Evolutionary conservation across 805 yeast species (phyloP), one percentile per base, ranked within the genome.

Genomic region (Candida odintsovae): DNA sequence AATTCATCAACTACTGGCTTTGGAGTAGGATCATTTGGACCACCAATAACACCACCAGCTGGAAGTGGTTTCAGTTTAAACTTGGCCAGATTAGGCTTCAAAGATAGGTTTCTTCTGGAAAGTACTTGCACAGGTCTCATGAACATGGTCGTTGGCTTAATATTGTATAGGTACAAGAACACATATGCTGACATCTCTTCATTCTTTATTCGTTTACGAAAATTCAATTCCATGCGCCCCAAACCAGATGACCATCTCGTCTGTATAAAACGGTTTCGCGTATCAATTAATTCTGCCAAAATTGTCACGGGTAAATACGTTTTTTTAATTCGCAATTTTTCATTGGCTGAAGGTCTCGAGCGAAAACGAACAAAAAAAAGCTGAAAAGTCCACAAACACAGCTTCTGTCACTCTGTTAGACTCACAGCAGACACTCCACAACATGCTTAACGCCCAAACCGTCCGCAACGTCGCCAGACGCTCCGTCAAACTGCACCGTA

Each of bases 21-120:
- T 18, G 80, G 80, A 50, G 78, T 78, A 4, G 89, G 83, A 47
- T 85, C 90, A 59, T 85, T 85, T 35, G 81, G 84, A 13, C 82
- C 76, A 19, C 90, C 94, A 19, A 78, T 78, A 47, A 85, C 77
- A 60, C 73, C 67, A 18, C 92, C 92, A 37, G 88, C 86, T 13
- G 90, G 90, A 62, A 84, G 87, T 42, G 78, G 77, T 42, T 71
- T 77, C 41, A 78, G 68, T 57, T 75, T 78, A 43, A 62, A 59
- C 45, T 64, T 65, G 15, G 57, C 45, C 25, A 64, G 53, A 44
- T 60, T 49, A 15, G 68, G 65, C 44, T 50, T 59, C 16, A 59
- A 50, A 1, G 59, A 46, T 26, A 50, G 31, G 6, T 36, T 37
- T n/a, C 47, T 33, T 38, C 40, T 46, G 29, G 26, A 39, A 11